These are phyloP conservation scores for Grosmannia huntii DNA, from an alignment of 2,329 filamentous ascomycete genomes.

Conservation along the genomic window DNA sequence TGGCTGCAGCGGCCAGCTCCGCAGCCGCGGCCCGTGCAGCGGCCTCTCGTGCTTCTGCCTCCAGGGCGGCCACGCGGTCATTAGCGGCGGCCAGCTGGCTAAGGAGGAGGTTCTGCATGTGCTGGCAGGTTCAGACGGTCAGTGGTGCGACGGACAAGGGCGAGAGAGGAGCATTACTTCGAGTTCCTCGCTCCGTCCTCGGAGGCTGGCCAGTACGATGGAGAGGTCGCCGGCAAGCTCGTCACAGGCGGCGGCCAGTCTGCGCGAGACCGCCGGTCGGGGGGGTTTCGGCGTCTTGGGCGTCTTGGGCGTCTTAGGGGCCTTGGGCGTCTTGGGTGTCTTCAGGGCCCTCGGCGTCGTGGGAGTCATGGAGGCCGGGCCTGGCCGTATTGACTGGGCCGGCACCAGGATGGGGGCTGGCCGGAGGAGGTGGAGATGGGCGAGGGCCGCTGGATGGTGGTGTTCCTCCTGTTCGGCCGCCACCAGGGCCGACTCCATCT, in stretches of 20 bases:
- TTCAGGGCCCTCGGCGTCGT: too few species aligned
- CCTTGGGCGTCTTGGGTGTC: too few species aligned
- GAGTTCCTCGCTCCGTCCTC: slow-evolving; percentile 44
- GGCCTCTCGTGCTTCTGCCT: slow-evolving; percentile 27
- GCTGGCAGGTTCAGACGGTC: background rate
- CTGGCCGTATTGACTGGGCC: too few species aligned
- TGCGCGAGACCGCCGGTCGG: background rate
- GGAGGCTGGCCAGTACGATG: slow-evolving; percentile 35
- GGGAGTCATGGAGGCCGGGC: too few species aligned
- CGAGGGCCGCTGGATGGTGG: background rate
- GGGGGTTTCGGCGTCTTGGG: too few species aligned
- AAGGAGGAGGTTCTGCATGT: slow-evolving; percentile 38
- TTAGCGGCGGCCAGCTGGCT: slow-evolving; percentile 6
- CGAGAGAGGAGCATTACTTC: slow-evolving; percentile 12
- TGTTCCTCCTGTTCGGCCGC: background rate
- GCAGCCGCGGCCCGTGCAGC: too few species aligned
- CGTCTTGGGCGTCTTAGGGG: too few species aligned
- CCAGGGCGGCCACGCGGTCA: slow-evolving; percentile 44
- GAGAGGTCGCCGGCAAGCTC: slow-evolving; percentile 38
- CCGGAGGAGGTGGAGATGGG: too few species aligned
- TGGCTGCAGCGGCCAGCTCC: too few species aligned
- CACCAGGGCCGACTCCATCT: slow-evolving; percentile 25
- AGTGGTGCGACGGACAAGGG: background rate
- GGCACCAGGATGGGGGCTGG: too few species aligned
- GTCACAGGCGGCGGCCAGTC: slow-evolving; percentile 20